These are phyloP conservation scores for Toxicodendron radicans DNA, from an alignment of 345 rosid genomes.

Conservation along the genomic window DNA sequence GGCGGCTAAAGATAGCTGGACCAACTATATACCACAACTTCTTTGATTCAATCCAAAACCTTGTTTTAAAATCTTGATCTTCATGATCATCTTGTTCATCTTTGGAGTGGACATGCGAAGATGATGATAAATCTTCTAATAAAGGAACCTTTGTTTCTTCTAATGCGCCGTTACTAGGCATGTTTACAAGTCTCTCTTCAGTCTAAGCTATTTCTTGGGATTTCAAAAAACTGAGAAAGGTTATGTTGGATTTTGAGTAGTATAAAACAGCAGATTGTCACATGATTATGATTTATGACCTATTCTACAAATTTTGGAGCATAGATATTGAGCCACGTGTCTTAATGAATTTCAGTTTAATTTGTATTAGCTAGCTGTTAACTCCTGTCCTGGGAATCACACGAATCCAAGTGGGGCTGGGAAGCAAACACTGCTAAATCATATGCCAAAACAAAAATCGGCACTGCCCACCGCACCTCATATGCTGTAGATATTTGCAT, in stretches of 20 bases:
- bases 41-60: slow-evolving; percentile 67
- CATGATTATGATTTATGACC: no score
- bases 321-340: not conserved
- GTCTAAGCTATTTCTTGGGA: not conserved
- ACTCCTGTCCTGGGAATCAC: no score
- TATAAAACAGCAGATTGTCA: no score
- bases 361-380: no score
- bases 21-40: slow-evolving; percentile 82
- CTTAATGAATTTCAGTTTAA: no score
- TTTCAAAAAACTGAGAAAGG: no score
- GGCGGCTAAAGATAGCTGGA: slow-evolving; percentile 73
- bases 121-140: slow-evolving; percentile 17
- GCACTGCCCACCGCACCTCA: no score
- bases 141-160: slow-evolving; percentile 36
- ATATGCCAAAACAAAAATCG: no score
- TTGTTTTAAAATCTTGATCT: slow-evolving; percentile 22
- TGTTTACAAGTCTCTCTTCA: not conserved
- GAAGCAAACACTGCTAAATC: no score
- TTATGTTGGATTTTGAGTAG: not conserved
- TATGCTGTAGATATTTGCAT: no score
- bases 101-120: not conserved
- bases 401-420: no score
- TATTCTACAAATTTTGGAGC: not conserved
- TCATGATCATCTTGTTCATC: slow-evolving; percentile 3
- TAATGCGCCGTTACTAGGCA: slow-evolving; percentile 14